These are phyloP conservation scores for Penicillium nucicola DNA, from an alignment of 495 filamentous ascomycete species.

Conservation along the genomic window DNA sequence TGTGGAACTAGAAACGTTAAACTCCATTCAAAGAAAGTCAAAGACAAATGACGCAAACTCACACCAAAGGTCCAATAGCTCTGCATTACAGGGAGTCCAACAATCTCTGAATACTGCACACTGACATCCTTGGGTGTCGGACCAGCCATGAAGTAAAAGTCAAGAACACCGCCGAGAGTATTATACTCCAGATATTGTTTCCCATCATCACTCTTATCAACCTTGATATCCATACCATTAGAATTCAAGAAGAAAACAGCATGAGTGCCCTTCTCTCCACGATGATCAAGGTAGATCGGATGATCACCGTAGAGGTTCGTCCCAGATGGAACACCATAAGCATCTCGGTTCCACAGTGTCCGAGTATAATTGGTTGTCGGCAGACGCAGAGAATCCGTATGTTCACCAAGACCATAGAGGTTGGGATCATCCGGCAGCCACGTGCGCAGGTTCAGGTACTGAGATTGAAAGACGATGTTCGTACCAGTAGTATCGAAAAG, in stretches of 20 bases:
- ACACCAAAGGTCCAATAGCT: slow-evolving; percentile 80
- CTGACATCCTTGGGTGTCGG: slow-evolving; percentile 68
- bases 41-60: slow-evolving; percentile 8
- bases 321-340: slow-evolving; percentile 61
- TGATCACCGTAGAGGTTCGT: slow-evolving; percentile 83
- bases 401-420: slow-evolving; percentile 79
- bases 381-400: slow-evolving; percentile 69
- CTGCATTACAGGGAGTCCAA: slow-evolving; percentile 71
- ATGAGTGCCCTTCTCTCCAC: slow-evolving; percentile 63
- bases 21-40: not conserved
- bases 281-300: slow-evolving; percentile 81
- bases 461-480: slow-evolving; percentile 71
- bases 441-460: slow-evolving; percentile 72
- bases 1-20: slow-evolving; percentile 54
- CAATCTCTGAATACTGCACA: slow-evolving; percentile 69
- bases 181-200: slow-evolving; percentile 85
- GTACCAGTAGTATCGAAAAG: slow-evolving; percentile 75
- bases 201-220: slow-evolving; percentile 58
- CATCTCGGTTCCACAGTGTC: slow-evolving; percentile 77
- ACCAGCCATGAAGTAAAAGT: slow-evolving; percentile 82
- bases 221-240: slow-evolving; percentile 85
- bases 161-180: slow-evolving; percentile 73
- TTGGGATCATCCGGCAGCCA: slow-evolving; percentile 63
- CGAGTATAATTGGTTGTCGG: slow-evolving; percentile 72
- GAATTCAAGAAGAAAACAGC: slow-evolving; percentile 81